Evolutionary conservation across 306 rosid genomes (phyloP).

Genomic region (Aeschynomene evenia): DNA sequence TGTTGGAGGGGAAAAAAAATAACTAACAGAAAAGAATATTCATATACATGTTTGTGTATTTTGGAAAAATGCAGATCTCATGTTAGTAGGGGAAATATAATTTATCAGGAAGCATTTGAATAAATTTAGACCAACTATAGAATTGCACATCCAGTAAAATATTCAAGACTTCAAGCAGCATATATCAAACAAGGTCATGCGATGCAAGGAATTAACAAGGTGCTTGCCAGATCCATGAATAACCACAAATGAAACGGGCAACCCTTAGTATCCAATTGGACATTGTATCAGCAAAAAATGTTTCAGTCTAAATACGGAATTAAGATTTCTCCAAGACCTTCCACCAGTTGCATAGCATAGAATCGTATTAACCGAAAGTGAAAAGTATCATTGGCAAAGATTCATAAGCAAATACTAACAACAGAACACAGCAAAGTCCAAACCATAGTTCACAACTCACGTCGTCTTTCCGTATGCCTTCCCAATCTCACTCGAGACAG

Average conservation of each 20-base stretch:
- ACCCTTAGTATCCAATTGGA: not conserved
- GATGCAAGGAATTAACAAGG: slow-evolving; percentile 11
- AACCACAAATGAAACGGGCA: not conserved
- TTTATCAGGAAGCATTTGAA: not conserved
- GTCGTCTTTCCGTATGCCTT: slow-evolving; percentile 93
- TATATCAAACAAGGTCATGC: not conserved
- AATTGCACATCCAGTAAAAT: slow-evolving; percentile 5
- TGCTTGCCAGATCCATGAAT: not conserved
- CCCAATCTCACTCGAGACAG: slow-evolving; percentile 97
- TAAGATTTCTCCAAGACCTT: slow-evolving; percentile 9
- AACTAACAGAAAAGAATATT: not conserved
- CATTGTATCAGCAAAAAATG: not conserved
- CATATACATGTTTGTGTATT: not conserved
- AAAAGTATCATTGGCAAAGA: not conserved
- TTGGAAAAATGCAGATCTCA: not conserved
- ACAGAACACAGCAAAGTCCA: not conserved
- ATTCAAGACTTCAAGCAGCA: slow-evolving; percentile 4
- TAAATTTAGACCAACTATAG: not conserved
- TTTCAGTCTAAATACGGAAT: not conserved
- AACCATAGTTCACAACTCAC: slow-evolving; percentile 47
- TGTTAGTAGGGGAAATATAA: not conserved
- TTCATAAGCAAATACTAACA: not conserved
- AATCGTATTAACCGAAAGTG: not conserved
- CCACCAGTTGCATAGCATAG: slow-evolving; percentile 1
- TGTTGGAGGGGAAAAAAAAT: not conserved